Base-by-base conservation (phyloP, 192 early-diverging fungal species). In the Coemansia sp. region DNA sequence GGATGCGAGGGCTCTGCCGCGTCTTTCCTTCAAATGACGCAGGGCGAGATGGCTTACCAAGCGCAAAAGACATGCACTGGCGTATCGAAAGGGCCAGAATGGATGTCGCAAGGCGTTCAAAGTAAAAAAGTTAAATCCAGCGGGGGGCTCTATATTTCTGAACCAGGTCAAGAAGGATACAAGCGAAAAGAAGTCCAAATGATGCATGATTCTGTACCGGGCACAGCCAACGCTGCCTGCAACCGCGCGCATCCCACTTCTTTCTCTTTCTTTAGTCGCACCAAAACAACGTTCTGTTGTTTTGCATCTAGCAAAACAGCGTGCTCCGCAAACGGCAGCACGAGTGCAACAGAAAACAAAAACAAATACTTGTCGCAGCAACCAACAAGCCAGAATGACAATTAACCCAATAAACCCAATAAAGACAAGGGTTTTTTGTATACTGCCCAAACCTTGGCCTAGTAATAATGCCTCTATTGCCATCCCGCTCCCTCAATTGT, bases 351-450 rank as follows among this genome's bases (percentile, higher is more conserved):
- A 10, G 39, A 42, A 42, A 42, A 42, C 39, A 42, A 42, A 10
- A 42, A 34, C 29, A 56, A 34, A 56, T 23, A 9, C 36, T 28
- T 36, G 24, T 46, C 53, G 14, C 39, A 42, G 16, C 39, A 42
- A 42, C 8, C 30, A 32, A 8, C 30, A 32, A 42, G 14, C 13
- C 11, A 4, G 11, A 42, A 42, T 42, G 13, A 42, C 39, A 42
- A 42, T 42, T 16, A 42, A 42, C 39, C 39, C 39, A 42, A 42
- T 42, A 42, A 42, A 42, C 39, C 39, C 39, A 42, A 42, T 42
- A 42, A 42, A 42, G 39, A 42, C 39, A 42, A 42, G 39, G 39
- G 39, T 42, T 42, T 42, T 42, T 42, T 42, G 39, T 42, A 42
- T 42, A 42, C 39, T 42, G 39, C 39, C 39, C 39, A 6, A 42